Percentiles rank a stretch among this genome's conserved stretches.
Conservation (phyloP, 306 rosid species). For the Dryas alaskensis region DNA sequence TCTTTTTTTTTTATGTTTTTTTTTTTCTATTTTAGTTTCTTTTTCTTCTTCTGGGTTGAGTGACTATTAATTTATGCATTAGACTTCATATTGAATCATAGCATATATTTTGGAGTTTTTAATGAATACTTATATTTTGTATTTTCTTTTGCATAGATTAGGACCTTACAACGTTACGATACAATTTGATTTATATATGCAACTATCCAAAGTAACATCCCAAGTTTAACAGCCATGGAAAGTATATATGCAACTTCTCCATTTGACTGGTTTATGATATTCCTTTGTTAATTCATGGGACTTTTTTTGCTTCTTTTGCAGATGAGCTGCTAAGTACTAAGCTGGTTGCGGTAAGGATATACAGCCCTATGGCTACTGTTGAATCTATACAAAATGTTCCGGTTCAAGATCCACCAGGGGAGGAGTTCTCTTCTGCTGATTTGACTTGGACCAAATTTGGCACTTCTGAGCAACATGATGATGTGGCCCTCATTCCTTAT, state of each 20-base stretch:
- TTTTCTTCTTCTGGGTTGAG: background rate
- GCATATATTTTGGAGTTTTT: background rate
- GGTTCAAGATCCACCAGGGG: slow-evolving; percentile 81
- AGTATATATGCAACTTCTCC: background rate
- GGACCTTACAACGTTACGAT: background rate
- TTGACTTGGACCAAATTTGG: slow-evolving; percentile 89
- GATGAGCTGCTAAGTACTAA: slow-evolving; percentile 11
- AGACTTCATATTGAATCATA: background rate
- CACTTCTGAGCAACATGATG: slow-evolving; percentile 67
- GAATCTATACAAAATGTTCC: slow-evolving; percentile 65
- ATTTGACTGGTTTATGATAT: background rate
- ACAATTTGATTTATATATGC: background rate
- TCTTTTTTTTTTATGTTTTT: background rate
- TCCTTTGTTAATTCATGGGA: background rate
- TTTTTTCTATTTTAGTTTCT: no score
- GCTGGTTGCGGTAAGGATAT: background rate
- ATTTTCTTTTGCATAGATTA: no score
- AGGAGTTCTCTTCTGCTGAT: slow-evolving; percentile 74
- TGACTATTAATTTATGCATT: background rate
- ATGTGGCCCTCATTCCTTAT: slow-evolving; percentile 83
- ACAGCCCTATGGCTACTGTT: slow-evolving; percentile 53
- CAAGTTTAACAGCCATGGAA: background rate
- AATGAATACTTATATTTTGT: background rate
- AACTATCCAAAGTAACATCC: background rate
- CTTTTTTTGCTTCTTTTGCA: slow-evolving; percentile 11